Conservation (phyloP, 164 flowering plant species). For the Tinospora cordifolia region DNA sequence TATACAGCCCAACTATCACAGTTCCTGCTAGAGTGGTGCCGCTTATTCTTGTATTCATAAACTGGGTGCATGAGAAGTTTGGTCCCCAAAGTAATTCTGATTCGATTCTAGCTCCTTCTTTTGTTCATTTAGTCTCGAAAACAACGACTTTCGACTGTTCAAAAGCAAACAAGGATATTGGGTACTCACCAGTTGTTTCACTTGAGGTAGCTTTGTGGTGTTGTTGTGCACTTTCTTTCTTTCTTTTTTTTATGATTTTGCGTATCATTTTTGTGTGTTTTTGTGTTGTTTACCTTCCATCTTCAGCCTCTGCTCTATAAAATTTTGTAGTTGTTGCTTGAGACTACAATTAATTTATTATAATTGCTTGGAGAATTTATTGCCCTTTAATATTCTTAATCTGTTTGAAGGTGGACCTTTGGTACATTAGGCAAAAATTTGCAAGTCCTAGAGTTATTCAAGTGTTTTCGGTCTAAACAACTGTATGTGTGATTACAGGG, state of each 20-base stretch:
- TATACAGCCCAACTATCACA: slow-evolving; percentile 50
- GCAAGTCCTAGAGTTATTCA: background rate
- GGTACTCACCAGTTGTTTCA: slow-evolving; percentile 67
- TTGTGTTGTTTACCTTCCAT: background rate
- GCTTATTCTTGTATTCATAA: slow-evolving; percentile 27
- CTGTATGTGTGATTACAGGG: background rate
- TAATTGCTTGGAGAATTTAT: background rate
- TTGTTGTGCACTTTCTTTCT: background rate
- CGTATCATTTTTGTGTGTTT: background rate
- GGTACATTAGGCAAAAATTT: background rate
- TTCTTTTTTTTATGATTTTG: background rate
- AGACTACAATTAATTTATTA: background rate
- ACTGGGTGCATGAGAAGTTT: slow-evolving; percentile 35
- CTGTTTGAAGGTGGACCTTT: background rate
- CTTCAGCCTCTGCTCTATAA: background rate
- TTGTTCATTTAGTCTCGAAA: slow-evolving; percentile 36
- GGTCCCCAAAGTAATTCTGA: slow-evolving; percentile 16
- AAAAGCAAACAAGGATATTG: slow-evolving; percentile 54
- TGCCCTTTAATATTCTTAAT: slow-evolving; percentile 1
- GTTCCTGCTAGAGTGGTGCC: slow-evolving; percentile 42
- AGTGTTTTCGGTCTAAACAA: background rate
- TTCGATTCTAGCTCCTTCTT: slow-evolving; percentile 23
- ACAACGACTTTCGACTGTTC: slow-evolving; percentile 65
- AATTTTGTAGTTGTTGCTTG: background rate
- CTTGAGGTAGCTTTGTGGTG: slow-evolving; percentile 38